Conservation (phyloP, 176 grass and related monocot genomes). For the Carex cristatella region DNA sequence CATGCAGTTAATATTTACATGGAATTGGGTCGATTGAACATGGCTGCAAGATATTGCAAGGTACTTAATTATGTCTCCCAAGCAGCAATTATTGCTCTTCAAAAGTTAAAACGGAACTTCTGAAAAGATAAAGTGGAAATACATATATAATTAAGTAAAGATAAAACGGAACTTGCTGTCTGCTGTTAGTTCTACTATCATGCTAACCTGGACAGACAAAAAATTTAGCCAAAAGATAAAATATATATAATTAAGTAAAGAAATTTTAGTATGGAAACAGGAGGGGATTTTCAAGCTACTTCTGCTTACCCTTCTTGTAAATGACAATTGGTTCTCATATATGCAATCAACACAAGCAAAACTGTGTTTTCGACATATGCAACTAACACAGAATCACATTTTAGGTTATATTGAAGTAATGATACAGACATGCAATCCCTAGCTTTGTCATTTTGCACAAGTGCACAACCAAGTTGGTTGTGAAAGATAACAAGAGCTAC, state of each 20-base stretch:
- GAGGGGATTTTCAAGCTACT: not conserved
- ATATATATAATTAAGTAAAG: not conserved
- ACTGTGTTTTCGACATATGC: not conserved
- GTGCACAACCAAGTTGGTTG: not conserved
- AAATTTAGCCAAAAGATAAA: not conserved
- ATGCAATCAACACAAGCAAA: not conserved
- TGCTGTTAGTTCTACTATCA: not conserved
- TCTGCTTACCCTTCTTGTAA: not conserved
- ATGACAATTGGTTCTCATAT: not conserved
- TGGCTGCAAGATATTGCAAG: constrained; percentile 99
- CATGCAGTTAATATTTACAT: constrained; percentile 86
- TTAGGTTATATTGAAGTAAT: not conserved
- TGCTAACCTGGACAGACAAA: not conserved
- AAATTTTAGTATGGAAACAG: not conserved
- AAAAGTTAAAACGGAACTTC: not conserved
- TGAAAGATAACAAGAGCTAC: not conserved
- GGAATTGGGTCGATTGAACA: constrained; percentile 96
- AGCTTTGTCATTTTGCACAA: not conserved
- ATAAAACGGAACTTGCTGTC: not conserved
- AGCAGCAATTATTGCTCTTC: constrained; percentile 7
- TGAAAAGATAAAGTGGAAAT: not conserved
- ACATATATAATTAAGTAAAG: not conserved
- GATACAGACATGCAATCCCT: not conserved
- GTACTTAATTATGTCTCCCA: constrained; percentile 24
- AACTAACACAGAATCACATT: not conserved